phyloP scores from a whole-genome alignment of 768 basidiomycete species.

The Boletellus ananas region DNA sequence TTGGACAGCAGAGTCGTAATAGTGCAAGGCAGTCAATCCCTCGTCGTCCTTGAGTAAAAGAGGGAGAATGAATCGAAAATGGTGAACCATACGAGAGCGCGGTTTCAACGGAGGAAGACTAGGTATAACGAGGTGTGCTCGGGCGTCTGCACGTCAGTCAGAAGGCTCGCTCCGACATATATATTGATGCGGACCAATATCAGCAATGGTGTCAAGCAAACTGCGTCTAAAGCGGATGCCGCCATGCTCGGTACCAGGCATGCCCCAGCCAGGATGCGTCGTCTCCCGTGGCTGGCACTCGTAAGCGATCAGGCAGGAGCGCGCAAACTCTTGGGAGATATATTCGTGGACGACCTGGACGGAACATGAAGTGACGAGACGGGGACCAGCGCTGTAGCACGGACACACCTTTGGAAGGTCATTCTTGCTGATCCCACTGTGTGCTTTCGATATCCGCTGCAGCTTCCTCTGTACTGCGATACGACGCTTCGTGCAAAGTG shows the following conservation, averaged over 20 bases:
- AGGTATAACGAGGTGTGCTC: conserved; percentile 71
- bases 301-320: conserved; percentile 66
- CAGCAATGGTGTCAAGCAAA: conserved; percentile 66
- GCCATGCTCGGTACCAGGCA: conserved; percentile 59
- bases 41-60: conserved; percentile 57
- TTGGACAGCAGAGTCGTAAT: conserved; percentile 76
- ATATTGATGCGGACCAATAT: conserved; percentile 51
- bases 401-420: conserved; percentile 57
- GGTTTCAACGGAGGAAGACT: conserved; percentile 66
- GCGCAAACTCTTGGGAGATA: conserved; percentile 71
- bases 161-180: neutral
- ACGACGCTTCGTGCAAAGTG: conserved; percentile 65
- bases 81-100: conserved; percentile 72
- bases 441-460: conserved; percentile 62
- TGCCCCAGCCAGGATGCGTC: conserved; percentile 72
- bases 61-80: conserved; percentile 73
- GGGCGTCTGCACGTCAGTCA: conserved; percentile 44
- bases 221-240: conserved; percentile 62
- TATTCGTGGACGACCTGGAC: conserved; percentile 60
- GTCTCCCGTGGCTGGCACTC: conserved; percentile 67
- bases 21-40: conserved; percentile 65
- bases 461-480: conserved; percentile 62
- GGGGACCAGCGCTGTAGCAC: neutral
- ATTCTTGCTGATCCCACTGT: conserved; percentile 45
- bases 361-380: neutral